Evolutionary conservation across 805 yeast species (phyloP), one percentile per base, ranked within the genome.

Genomic region (Saturnispora halmiae): DNA sequence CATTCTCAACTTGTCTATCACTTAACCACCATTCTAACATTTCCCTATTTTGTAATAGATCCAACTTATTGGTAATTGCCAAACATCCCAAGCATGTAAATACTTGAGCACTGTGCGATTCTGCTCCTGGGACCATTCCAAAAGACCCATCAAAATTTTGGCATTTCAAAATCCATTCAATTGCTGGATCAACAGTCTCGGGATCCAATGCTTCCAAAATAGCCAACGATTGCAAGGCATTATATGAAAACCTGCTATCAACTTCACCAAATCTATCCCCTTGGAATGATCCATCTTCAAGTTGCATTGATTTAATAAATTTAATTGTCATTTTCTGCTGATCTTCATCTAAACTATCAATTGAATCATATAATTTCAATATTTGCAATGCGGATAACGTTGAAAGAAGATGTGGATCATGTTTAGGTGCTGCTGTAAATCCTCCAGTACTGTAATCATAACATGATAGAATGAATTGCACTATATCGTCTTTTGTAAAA

Each of bases 71-170:
- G 11, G 76, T 69, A 9, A 92, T 79, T 2, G 87, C 82, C 35
- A 92, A 64, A 0, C 94, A 71, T 1, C 82, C 97, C 1, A 92
- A 57, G 46, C 95, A 87, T 0, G 94, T 84, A 52, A 86, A 87
- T 0, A 79, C 82, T 58, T 84, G 95, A 0, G 96, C 96, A 1
- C 95, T 80, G 59, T 92, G 99, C 34, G 90, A 78, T 59, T 92
- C 99, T 0, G 95, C 90, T 1, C 95, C 96, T 0, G 98, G 97
- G 7, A 77, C 76, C 61, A 84, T 66, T 0, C 98, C 98, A 66
- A 82, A 92, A 0, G 94, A 95, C 3, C 98, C 99, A 57, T 92
- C 98, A 55, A 86, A 90, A 58, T 92, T 92, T 46, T 72, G 79
- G 60, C 98, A 92, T 28, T 55, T 54, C 38, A 71, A 49, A 2